These are phyloP conservation scores for Akanthomyces dipterigenus DNA, from an alignment of 2,329 filamentous ascomycete genomes.

Conservation along the genomic window DNA sequence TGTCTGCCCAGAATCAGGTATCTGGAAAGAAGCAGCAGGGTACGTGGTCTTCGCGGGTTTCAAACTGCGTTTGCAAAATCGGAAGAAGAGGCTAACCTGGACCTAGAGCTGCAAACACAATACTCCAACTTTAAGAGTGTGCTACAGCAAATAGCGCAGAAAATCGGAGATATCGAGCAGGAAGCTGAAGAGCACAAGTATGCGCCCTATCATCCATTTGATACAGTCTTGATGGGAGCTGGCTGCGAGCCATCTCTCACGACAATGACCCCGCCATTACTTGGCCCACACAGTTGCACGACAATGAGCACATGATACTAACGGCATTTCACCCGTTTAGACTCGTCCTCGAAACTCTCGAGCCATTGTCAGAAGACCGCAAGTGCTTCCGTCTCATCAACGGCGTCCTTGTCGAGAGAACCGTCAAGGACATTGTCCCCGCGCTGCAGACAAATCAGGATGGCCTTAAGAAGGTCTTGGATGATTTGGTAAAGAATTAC, in stretches of 20 bases:
- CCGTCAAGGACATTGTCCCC: constrained; percentile 85
- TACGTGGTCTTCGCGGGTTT: constrained; percentile 25
- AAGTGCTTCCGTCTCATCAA: constrained; percentile 99
- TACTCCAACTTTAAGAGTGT: constrained; percentile 72
- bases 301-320: background rate
- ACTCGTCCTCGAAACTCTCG: constrained; percentile 87
- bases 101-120: constrained; percentile 67
- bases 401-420: constrained; percentile 89
- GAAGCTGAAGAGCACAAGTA: constrained; percentile 98
- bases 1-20: constrained; percentile 37
- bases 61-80: background rate
- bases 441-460: constrained; percentile 90
- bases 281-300: background rate
- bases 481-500: constrained; percentile 94
- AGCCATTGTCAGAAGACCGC: constrained; percentile 73
- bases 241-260: background rate
- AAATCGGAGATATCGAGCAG: constrained; percentile 96
- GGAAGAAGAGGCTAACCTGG: constrained; percentile 2
- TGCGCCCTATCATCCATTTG: constrained; percentile 28
- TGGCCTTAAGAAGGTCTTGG: constrained; percentile 85
- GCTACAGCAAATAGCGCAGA: constrained; percentile 87
- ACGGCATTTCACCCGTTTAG: constrained; percentile 38
- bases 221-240: background rate
- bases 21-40: constrained; percentile 68
- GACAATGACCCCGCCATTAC: background rate